Percentiles rank a stretch among this genome's conserved stretches.
These are phyloP conservation scores for Radiomyces spectabilis DNA, from an alignment of 192 early-diverging fungal species.

Conservation along the genomic window DNA sequence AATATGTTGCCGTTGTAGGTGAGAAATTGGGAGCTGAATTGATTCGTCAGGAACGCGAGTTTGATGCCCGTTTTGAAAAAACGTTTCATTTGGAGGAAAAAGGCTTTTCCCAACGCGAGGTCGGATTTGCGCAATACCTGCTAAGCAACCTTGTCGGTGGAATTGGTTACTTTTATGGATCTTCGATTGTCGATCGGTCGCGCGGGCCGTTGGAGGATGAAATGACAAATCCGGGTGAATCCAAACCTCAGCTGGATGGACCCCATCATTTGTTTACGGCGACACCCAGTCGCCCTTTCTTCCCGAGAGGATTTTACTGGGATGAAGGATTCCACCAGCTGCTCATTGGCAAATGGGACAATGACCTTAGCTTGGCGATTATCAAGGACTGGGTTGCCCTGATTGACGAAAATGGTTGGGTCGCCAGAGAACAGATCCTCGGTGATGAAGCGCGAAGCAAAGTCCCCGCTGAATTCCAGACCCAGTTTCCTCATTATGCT, in stretches of 20 bases:
- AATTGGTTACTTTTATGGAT: constrained; percentile 82
- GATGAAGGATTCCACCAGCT: constrained; percentile 92
- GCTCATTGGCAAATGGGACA: constrained; percentile 81
- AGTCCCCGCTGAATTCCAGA: constrained; percentile 85
- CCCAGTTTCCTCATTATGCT: constrained; percentile 85
- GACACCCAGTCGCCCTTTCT: constrained; percentile 86
- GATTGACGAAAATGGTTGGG: constrained; percentile 84
- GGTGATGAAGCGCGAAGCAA: constrained; percentile 89
- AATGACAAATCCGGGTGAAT: constrained; percentile 34
- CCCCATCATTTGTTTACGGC: constrained; percentile 73
- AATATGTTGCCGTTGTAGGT: too few species aligned
- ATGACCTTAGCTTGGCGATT: constrained; percentile 78
- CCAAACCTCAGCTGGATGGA: constrained; percentile 47
- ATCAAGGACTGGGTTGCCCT: constrained; percentile 69
- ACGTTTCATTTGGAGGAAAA: constrained; percentile 60
- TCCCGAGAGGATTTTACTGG: constrained; percentile 95
- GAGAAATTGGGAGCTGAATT: neutral
- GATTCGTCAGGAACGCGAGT: constrained; percentile 21
- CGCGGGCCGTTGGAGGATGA: constrained; percentile 54
- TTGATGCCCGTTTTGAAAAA: constrained; percentile 69
- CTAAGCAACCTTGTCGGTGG: constrained; percentile 85
- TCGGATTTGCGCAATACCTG: constrained; percentile 66
- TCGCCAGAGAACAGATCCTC: constrained; percentile 91
- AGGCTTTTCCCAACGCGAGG: constrained; percentile 51
- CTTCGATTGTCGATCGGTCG: constrained; percentile 63